Percentiles rank a stretch among this genome's conserved stretches.
phyloP scores from a whole-genome alignment of 768 basidiomycete genomes.

The Pleurotus citrinopileatus region DNA sequence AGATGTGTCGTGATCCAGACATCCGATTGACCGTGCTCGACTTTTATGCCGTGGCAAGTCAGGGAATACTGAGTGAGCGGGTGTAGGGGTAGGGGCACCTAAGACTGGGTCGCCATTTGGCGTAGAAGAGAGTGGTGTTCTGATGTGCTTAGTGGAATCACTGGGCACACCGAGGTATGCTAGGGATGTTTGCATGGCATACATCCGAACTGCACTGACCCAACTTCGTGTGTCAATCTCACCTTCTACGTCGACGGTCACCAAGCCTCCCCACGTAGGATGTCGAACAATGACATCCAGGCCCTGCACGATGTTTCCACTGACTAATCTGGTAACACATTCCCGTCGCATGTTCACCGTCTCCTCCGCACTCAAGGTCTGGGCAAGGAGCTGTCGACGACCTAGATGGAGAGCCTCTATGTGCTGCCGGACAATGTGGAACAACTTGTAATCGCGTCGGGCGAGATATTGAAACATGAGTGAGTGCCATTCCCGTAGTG shows the following conservation, averaged over 20 bases:
- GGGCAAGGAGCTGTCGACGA: conserved; percentile 85
- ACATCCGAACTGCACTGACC: conserved; percentile 90
- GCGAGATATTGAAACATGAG: conserved; percentile 91
- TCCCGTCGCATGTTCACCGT: conserved; percentile 77
- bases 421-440: conserved; percentile 81
- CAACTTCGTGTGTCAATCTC: conserved; percentile 79
- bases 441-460: conserved; percentile 84
- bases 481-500: conserved; percentile 93
- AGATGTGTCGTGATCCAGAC: conserved; percentile 23
- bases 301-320: conserved; percentile 88
- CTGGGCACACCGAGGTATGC: conserved; percentile 68
- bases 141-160: conserved; percentile 26
- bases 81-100: conserved; percentile 50
- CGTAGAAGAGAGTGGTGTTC: conserved; percentile 36
- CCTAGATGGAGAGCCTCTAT: conserved; percentile 90
- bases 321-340: conserved; percentile 84
- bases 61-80: conserved; percentile 70
- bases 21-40: conserved; percentile 36
- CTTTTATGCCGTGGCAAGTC: conserved; percentile 43
- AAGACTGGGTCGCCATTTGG: conserved; percentile 45
- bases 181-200: conserved; percentile 80
- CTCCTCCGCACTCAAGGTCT: conserved; percentile 86
- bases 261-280: conserved; percentile 85
- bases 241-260: conserved; percentile 86
- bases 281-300: conserved; percentile 96